phyloP scores from a whole-genome alignment of 148 eudicot species.

The Rhododendron mucronatum region DNA sequence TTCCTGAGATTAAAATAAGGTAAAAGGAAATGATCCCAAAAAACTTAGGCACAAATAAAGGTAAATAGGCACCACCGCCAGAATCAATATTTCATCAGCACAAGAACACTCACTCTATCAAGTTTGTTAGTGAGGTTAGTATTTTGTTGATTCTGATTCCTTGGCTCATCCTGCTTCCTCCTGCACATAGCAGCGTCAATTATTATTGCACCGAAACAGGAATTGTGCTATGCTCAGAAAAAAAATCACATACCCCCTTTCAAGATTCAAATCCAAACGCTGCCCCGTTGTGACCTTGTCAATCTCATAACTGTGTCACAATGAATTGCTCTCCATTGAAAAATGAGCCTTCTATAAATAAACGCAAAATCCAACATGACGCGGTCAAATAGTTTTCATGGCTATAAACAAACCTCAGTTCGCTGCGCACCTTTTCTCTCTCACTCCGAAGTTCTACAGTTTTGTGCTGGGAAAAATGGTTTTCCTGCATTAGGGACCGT shows the following conservation, averaged over 20 bases:
- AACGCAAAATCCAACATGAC: neutral
- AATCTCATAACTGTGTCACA: constrained; percentile 43
- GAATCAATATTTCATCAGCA: neutral
- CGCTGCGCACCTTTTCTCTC: constrained; percentile 73
- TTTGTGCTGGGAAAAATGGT: constrained; percentile 73
- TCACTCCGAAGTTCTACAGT: constrained; percentile 51
- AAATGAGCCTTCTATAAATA: neutral
- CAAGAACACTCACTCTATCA: constrained; percentile 41
- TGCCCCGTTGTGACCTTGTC: constrained; percentile 69
- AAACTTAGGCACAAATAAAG: neutral
- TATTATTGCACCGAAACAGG: no score
- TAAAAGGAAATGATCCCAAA: neutral
- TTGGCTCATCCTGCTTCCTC: constrained; percentile 52
- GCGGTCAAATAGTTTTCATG: neutral
- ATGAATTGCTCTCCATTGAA: neutral
- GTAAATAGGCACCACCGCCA: neutral
- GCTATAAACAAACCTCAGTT: constrained; percentile 50
- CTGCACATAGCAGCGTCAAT: constrained; percentile 24
- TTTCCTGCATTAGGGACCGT: constrained; percentile 44
- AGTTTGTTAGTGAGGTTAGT: constrained; percentile 54
- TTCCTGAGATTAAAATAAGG: constrained; percentile 26
- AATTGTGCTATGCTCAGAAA: no score
- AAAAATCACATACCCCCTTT: constrained; percentile 37
- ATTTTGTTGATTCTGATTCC: constrained; percentile 51
- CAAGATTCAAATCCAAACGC: constrained; percentile 67